Percentiles rank a stretch among this genome's conserved stretches.
phyloP scores from a whole-genome alignment of 2,329 filamentous ascomycete genomes.

The Xylariaceae sp. region DNA sequence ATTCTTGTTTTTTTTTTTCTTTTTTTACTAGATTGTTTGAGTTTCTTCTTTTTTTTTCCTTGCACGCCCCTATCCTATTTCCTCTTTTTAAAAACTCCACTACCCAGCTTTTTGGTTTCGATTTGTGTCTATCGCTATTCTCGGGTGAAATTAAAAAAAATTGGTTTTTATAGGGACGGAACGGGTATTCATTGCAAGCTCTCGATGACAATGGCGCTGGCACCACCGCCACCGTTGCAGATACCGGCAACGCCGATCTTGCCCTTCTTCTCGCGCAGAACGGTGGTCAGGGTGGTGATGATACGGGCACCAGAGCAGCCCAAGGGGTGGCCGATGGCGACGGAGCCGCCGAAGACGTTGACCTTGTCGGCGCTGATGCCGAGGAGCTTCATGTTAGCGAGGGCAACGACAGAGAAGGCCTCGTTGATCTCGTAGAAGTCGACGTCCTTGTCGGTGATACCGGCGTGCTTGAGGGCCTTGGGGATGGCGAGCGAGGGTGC shows the following conservation, averaged over 20 bases:
- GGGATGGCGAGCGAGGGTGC: conserved; percentile 90
- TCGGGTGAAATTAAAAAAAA: too few relatives aligned
- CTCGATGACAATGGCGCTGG: conserved; percentile 90
- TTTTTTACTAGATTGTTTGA: background rate
- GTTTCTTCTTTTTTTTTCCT: background rate
- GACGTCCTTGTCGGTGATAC: conserved; percentile 67
- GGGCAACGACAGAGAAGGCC: conserved; percentile 92
- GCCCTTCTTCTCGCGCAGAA: conserved; percentile 82
- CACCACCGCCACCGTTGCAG: conserved; percentile 96
- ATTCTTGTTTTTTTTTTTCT: background rate
- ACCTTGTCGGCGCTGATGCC: conserved; percentile 75
- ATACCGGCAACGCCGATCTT: conserved; percentile 94
- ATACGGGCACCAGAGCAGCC: conserved; percentile 93
- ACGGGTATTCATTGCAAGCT: conserved; percentile 36
- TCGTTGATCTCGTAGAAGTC: conserved; percentile 99
- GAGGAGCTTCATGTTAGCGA: conserved; percentile 94
- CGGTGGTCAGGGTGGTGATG: conserved; percentile 80
- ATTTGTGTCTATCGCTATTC: too few relatives aligned
- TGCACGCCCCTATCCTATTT: background rate
- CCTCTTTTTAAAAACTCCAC: too few relatives aligned
- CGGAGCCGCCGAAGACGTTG: conserved; percentile 90
- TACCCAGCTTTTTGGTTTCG: too few relatives aligned
- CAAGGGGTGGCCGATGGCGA: conserved; percentile 91
- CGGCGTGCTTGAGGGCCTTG: conserved; percentile 94
- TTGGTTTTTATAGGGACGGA: conserved; percentile 5